Conservation (phyloP, 371 early-diverging fungal genomes). For the Mortierella sp. region DNA sequence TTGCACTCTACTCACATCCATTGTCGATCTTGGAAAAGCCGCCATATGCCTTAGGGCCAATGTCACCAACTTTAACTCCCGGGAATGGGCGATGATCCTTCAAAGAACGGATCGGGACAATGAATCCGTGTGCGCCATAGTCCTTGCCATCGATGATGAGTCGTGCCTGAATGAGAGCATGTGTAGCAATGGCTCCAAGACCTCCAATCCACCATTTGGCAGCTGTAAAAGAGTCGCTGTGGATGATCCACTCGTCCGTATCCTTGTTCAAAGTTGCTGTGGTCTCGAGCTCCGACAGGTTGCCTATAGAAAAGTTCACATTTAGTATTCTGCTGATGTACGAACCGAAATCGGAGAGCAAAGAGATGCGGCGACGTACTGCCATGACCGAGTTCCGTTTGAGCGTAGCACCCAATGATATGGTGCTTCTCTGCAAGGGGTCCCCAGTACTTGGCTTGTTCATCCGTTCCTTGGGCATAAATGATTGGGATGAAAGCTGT, state of each 20-base stretch:
- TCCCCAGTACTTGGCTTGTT: conserved; percentile 77
- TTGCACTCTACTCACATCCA: conserved; percentile 67
- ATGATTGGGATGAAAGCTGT: conserved; percentile 80
- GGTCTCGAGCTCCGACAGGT: conserved; percentile 86
- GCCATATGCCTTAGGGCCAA: conserved; percentile 85
- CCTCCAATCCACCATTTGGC: conserved; percentile 91
- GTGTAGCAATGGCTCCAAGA: conserved; percentile 70
- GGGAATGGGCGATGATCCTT: conserved; percentile 66
- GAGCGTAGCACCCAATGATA: conserved; percentile 89
- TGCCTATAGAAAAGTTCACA: conserved; percentile 61
- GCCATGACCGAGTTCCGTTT: conserved; percentile 79
- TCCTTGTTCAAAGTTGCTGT: conserved; percentile 81
- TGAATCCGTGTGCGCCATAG: conserved; percentile 85
- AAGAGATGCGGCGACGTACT: conserved; percentile 11
- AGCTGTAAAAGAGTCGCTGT: conserved; percentile 55
- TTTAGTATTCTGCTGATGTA: too few relatives aligned
- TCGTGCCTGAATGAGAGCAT: conserved; percentile 88
- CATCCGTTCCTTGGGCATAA: conserved; percentile 73
- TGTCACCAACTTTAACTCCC: conserved; percentile 90
- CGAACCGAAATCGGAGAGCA: not conserved
- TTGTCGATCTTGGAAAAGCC: conserved; percentile 82
- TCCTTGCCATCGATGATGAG: conserved; percentile 77
- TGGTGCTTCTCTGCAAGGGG: conserved; percentile 74
- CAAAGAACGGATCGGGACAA: conserved; percentile 85
- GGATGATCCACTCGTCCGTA: conserved; percentile 85